A percentile compares a stretch with the other conserved stretches of the same genome.
phyloP scores from a whole-genome alignment of 148 eudicot species.

The Heliosperma pusillum region DNA sequence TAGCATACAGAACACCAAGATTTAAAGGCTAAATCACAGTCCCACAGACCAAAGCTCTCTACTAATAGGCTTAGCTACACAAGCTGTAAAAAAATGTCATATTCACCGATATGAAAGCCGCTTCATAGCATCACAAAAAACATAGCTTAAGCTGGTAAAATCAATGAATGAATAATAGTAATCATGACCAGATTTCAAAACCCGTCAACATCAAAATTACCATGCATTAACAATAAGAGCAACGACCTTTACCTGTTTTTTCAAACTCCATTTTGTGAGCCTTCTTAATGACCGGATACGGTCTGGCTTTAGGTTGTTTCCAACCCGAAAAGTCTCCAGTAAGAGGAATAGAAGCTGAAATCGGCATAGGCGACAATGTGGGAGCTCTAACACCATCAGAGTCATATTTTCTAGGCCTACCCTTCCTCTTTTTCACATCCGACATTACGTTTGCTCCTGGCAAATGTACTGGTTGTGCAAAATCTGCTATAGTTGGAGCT shows the following conservation, averaged over 20 bases:
- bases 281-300: conserved; percentile 55
- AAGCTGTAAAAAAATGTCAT: neutral
- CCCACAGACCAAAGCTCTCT: neutral
- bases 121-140: conserved; percentile 8
- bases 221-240: neutral
- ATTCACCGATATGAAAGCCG: neutral
- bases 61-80: neutral
- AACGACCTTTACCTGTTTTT: conserved; percentile 41
- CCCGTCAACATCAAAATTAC: neutral
- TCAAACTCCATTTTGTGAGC: conserved; percentile 56
- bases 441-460: conserved; percentile 16
- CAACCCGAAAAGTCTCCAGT: conserved; percentile 73
- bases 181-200: neutral
- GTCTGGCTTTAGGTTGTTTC: conserved; percentile 55
- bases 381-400: conserved; percentile 44
- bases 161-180: neutral
- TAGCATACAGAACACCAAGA: neutral
- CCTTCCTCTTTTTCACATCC: conserved; percentile 63
- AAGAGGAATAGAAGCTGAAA: conserved; percentile 87
- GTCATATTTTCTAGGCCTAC: conserved; percentile 87
- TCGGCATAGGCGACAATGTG: conserved; percentile 87
- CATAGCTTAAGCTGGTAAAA: neutral
- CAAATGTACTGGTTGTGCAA: conserved; percentile 36
- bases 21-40: neutral
- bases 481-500: conserved; percentile 36